Conservation (phyloP, 169 alveolate species). For the Plasmodium berghei region DNA sequence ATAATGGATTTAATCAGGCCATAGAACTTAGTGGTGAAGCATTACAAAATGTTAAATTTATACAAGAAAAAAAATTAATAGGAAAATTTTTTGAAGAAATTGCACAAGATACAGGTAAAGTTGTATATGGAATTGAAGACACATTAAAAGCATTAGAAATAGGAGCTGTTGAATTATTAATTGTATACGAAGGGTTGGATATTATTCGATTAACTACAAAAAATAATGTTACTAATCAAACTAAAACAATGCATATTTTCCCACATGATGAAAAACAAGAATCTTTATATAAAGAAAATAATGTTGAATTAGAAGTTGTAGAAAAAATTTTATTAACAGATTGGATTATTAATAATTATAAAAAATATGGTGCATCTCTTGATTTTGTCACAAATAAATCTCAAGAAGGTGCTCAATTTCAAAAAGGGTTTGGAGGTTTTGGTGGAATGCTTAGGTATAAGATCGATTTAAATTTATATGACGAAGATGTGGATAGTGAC, state of each 20-base stretch:
- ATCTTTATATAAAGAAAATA: slow-evolving; percentile 82
- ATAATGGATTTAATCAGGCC: slow-evolving; percentile 99
- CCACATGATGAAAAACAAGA: slow-evolving; percentile 87
- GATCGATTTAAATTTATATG: slow-evolving; percentile 90
- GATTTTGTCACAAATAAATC: slow-evolving; percentile 97
- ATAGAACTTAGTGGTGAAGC: slow-evolving; percentile 96
- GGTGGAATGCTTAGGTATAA: slow-evolving; percentile 99
- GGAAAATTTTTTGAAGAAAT: slow-evolving; percentile 97
- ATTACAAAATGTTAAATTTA: slow-evolving; percentile 91
- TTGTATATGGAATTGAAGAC: slow-evolving; percentile 97
- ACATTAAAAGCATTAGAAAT: slow-evolving; percentile 94
- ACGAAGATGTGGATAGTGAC: slow-evolving; percentile 73
- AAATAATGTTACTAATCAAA: slow-evolving; percentile 89
- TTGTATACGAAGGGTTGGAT: slow-evolving; percentile 96
- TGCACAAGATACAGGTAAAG: slow-evolving; percentile 98
- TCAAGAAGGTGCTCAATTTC: slow-evolving; percentile 99
- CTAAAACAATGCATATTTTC: slow-evolving; percentile 82
- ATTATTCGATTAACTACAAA: slow-evolving; percentile 87
- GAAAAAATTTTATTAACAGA: slow-evolving; percentile 95
- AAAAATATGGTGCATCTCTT: slow-evolving; percentile 94
- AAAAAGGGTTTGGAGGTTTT: slow-evolving; percentile 99
- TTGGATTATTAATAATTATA: slow-evolving; percentile 97
- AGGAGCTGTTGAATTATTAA: slow-evolving; percentile 96
- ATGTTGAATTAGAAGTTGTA: slow-evolving; percentile 93
- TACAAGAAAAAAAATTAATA: slow-evolving; percentile 93